Evolutionary conservation across 2,329 filamentous ascomycete species (phyloP), one percentile per base, ranked within the genome.

Genomic region (Aspergillus latus): DNA sequence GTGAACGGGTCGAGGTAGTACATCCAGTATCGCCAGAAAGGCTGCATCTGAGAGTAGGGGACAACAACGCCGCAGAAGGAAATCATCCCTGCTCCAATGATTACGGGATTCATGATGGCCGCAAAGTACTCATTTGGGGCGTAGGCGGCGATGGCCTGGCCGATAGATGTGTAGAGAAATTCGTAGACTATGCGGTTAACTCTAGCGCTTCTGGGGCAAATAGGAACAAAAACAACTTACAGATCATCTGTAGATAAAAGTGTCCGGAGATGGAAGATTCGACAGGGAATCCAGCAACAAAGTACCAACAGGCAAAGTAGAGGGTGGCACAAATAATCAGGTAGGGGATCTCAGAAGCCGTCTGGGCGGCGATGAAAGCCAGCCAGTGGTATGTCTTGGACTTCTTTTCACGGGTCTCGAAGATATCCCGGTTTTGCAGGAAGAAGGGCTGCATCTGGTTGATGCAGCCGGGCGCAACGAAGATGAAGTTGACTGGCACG

Each of bases 331-430:
- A 79, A 37, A 79, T 55, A n/a, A 75, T 68, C 10, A 78, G 66
- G 47, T 78, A 78, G 0, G 78, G 78, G 0, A 81, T 71, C 55
- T 81, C 79, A 0, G 78, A 76, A 5, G 80, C 68, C 5, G 78
- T 74, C 1, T 83, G 73, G 0, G 78, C 82, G 0, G 80, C 82
- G 1, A 82, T 80, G 51, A 86, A 86, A 1, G 83, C 79, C 2
- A 82, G 63, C 84, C 83, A 86, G n/a, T 76, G 78, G 66, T 85
- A 85, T 69, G 82, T 84, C 72, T 84, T 84, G 13, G 78, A 80
- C 72, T 84, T 84, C 64, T 83, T 84, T 72, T 85, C 83, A 13
- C 83, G 76, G 0, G 78, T 75, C 63, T 85, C 82, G 55, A 82
- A 85, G 46, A 85, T 82, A 60, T 84, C 79, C 1, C 83, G 76